A percentile compares a stretch with the other conserved stretches of the same genome.
Conservation (phyloP, 306 rosid genomes). For the Malus orientalis region DNA sequence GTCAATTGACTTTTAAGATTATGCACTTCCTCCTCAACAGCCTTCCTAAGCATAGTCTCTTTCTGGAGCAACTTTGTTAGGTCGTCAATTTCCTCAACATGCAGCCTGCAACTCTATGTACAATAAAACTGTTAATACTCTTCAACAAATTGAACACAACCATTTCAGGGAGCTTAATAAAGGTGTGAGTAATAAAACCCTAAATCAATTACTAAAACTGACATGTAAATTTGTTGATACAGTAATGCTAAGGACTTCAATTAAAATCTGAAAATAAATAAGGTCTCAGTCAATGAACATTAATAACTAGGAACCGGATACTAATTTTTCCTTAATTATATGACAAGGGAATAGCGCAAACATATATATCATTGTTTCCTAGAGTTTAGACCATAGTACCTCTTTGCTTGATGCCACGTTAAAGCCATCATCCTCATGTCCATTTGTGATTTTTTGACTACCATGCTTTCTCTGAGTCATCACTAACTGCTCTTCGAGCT, state of each 20-base stretch:
- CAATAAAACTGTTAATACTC: neutral
- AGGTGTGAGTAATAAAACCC: too few species aligned
- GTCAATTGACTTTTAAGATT: slow-evolving; percentile 60
- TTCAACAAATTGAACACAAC: neutral
- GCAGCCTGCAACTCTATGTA: slow-evolving; percentile 9
- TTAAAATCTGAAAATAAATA: too few species aligned
- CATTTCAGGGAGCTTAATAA: too few species aligned
- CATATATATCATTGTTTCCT: neutral
- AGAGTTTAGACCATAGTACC: slow-evolving; percentile 21
- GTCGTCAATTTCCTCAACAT: slow-evolving; percentile 57
- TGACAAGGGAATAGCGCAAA: neutral
- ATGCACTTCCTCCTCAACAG: slow-evolving; percentile 72
- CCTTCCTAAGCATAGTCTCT: slow-evolving; percentile 63
- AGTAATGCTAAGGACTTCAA: too few species aligned
- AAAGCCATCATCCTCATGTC: slow-evolving; percentile 15
- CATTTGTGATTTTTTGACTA: slow-evolving; percentile 27
- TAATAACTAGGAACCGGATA: too few species aligned
- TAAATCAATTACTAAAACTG: too few species aligned
- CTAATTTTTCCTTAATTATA: neutral
- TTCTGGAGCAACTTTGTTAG: slow-evolving; percentile 59
- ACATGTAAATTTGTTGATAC: too few species aligned
- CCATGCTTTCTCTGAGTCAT: slow-evolving; percentile 47
- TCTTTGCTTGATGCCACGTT: slow-evolving; percentile 32
- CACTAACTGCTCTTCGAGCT: slow-evolving; percentile 77
- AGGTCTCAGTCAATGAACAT: too few species aligned